A percentile compares a stretch with the other conserved stretches of the same genome.
Conservation (phyloP, 257 asterid species). For the Craterostigma plantagineum region DNA sequence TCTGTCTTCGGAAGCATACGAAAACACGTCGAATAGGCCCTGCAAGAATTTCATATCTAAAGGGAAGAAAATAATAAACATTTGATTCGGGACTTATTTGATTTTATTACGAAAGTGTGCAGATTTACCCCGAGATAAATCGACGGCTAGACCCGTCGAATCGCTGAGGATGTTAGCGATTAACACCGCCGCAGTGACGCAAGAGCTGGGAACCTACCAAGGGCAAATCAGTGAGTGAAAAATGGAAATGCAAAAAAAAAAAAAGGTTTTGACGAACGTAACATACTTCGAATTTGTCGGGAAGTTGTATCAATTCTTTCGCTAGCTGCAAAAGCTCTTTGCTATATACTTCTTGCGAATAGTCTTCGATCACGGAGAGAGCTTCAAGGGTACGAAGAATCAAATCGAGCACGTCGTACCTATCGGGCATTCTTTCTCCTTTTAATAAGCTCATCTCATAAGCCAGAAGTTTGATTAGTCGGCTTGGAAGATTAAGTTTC, state of each 20-base stretch:
- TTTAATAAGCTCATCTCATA: constrained; percentile 54
- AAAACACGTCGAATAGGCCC: constrained; percentile 55
- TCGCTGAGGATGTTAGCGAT: constrained; percentile 63
- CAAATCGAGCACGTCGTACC: constrained; percentile 56
- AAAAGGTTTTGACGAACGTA: constrained; percentile 11
- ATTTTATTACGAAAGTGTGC: neutral
- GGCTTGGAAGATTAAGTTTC: constrained; percentile 42
- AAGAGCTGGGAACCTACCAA: constrained; percentile 63
- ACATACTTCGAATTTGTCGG: constrained; percentile 67
- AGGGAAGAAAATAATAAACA: constrained; percentile 12
- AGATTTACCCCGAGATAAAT: constrained; percentile 41
- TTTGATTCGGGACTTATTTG: neutral
- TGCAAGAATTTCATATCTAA: constrained; percentile 50
- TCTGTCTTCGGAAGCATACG: constrained; percentile 43
- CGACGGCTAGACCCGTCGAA: constrained; percentile 30
- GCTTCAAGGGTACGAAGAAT: constrained; percentile 74
- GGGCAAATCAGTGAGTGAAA: constrained; percentile 5
- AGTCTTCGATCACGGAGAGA: constrained; percentile 47
- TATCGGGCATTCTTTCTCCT: constrained; percentile 47
- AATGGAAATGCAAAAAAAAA: neutral
- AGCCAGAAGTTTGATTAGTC: constrained; percentile 53
- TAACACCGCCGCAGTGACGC: constrained; percentile 65
- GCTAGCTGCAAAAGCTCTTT: constrained; percentile 41
- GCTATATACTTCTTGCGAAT: constrained; percentile 33
- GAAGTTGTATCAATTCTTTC: constrained; percentile 43